phyloP scores from a whole-genome alignment of 805 yeast genomes.

The Zygosaccharomyces rouxii region DNA sequence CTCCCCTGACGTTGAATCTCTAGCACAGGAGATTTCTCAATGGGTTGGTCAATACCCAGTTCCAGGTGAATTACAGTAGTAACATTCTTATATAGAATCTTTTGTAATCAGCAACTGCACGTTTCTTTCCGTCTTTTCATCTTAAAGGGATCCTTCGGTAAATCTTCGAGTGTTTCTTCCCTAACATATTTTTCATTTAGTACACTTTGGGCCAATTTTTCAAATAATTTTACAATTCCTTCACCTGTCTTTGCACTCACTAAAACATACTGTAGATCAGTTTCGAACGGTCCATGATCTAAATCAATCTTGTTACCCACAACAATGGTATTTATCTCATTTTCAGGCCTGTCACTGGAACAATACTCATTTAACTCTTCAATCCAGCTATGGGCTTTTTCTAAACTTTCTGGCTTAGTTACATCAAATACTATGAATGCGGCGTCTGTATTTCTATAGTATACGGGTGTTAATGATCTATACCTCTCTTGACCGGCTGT shows the following conservation, averaged over 20 bases:
- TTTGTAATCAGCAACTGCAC: constrained; percentile 13
- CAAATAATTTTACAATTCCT: constrained; percentile 43
- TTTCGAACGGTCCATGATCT: constrained; percentile 41
- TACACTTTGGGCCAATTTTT: constrained; percentile 41
- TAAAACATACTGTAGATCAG: constrained; percentile 32
- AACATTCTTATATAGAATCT: neutral
- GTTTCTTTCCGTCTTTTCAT: neutral
- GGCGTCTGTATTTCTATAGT: constrained; percentile 74
- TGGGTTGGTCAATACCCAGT: constrained; percentile 81
- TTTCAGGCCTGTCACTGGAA: constrained; percentile 48
- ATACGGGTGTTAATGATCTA: constrained; percentile 76
- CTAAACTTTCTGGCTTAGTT: constrained; percentile 58
- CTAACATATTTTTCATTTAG: constrained; percentile 28
- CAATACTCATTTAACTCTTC: constrained; percentile 52
- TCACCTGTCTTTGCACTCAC: constrained; percentile 55
- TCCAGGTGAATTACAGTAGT: constrained; percentile 63
- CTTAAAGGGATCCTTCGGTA: neutral
- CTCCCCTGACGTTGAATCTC: constrained; percentile 52
- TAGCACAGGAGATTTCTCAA: constrained; percentile 60
- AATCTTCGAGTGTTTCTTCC: constrained; percentile 10
- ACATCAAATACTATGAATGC: constrained; percentile 77
- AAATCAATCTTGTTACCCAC: constrained; percentile 79
- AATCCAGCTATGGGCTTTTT: constrained; percentile 72
- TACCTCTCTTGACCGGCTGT: constrained; percentile 84
- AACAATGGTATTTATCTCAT: constrained; percentile 57